Evolutionary conservation across 768 basidiomycete genomes (phyloP).

Genomic region (Dacryopinax spathularia): DNA sequence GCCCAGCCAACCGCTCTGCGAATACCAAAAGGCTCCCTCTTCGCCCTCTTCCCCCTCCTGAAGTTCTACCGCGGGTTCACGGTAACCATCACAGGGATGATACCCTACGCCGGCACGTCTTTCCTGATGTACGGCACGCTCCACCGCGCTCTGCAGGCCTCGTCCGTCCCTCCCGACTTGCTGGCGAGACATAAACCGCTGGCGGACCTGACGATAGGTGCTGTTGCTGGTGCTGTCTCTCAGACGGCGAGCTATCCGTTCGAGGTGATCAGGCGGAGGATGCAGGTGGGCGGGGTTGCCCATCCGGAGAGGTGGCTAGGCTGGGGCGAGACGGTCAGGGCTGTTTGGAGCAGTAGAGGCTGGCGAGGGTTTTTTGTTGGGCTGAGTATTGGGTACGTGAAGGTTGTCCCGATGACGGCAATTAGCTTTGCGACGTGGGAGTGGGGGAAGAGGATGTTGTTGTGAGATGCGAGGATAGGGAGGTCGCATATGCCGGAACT

Average conservation of each 20-base stretch:
- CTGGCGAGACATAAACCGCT: slow-evolving; percentile 28
- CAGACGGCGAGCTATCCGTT: slow-evolving; percentile 92
- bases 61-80: slow-evolving; percentile 98
- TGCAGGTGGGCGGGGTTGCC: slow-evolving; percentile 87
- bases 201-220: slow-evolving; percentile 70
- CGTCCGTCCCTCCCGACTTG: slow-evolving; percentile 18
- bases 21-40: slow-evolving; percentile 22
- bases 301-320: slow-evolving; percentile 61
- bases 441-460: slow-evolving; percentile 42
- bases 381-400: slow-evolving; percentile 78
- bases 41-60: slow-evolving; percentile 56
- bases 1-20: slow-evolving; percentile 7
- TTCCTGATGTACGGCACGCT: slow-evolving; percentile 79
- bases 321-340: slow-evolving; percentile 61
- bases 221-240: slow-evolving; percentile 65
- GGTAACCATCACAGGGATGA: slow-evolving; percentile 79
- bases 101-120: slow-evolving; percentile 90
- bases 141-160: slow-evolving; percentile 33
- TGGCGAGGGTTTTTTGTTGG: slow-evolving; percentile 87
- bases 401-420: slow-evolving; percentile 92
- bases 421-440: slow-evolving; percentile 90
- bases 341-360: slow-evolving; percentile 54
- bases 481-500: too few species aligned
- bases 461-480: too few species aligned
- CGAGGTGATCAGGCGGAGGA: slow-evolving; percentile 77